A percentile compares a stretch with the other conserved stretches of the same genome.
Evolutionary conservation across 225 moss, liverwort and hornwort species (phyloP).

Genomic region (Climacium dendroides): DNA sequence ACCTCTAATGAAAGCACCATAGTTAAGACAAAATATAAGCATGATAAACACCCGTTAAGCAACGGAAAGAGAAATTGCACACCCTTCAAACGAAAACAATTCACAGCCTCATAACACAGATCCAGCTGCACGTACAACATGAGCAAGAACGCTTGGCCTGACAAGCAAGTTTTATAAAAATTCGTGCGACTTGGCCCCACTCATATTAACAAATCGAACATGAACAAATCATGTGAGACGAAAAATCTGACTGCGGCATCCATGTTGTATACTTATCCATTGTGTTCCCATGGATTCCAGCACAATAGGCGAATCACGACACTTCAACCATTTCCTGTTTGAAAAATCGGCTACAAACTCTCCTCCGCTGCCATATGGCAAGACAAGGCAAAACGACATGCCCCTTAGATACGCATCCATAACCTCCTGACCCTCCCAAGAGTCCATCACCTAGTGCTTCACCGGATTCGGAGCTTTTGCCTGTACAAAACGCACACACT

Average conservation of each 20-base stretch:
- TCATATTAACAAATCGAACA: slow-evolving; percentile 5
- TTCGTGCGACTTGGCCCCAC: not conserved
- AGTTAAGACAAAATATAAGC: not conserved
- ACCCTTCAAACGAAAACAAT: not conserved
- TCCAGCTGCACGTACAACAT: not conserved
- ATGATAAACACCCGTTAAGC: not conserved
- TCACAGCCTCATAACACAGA: not conserved
- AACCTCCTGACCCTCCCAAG: not conserved
- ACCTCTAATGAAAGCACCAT: not conserved
- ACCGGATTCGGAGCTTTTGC: slow-evolving; percentile 29
- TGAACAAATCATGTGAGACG: not conserved
- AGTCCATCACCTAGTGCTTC: slow-evolving; percentile 28
- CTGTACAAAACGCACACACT: not conserved
- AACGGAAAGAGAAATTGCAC: not conserved
- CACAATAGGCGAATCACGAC: not conserved
- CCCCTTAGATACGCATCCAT: not conserved
- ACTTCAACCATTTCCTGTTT: not conserved
- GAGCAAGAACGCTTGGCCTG: not conserved
- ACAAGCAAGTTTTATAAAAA: not conserved
- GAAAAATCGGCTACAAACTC: not conserved
- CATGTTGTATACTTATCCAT: not conserved
- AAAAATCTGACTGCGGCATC: slow-evolving; percentile 2
- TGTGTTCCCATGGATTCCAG: not conserved
- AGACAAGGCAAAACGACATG: not conserved
- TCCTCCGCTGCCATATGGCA: not conserved